phyloP scores from a whole-genome alignment of 2,329 filamentous ascomycete genomes.

The Exophiala oligosperma region DNA sequence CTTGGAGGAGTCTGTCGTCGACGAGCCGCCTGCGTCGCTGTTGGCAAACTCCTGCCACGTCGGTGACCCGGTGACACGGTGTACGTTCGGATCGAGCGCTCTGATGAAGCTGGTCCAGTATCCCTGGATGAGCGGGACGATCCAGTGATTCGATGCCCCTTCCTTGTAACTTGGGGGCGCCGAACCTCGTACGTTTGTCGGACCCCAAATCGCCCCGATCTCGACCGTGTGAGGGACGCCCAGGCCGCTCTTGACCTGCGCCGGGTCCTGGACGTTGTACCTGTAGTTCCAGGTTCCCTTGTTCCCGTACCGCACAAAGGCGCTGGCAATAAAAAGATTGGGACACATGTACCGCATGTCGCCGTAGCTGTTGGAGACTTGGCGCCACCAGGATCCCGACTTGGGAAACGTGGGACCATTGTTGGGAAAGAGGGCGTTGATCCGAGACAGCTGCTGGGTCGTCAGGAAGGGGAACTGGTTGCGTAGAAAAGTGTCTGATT shows the following conservation, averaged over 20 bases:
- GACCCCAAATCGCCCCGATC: constrained; percentile 66
- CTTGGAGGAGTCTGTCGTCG: too few species aligned
- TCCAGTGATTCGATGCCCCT: constrained; percentile 51
- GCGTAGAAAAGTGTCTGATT: constrained; percentile 58
- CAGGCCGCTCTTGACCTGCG: constrained; percentile 52
- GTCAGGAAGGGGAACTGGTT: constrained; percentile 60
- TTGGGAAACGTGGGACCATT: constrained; percentile 48
- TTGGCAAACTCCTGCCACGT: constrained; percentile 20
- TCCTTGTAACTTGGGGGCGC: constrained; percentile 58
- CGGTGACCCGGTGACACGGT: constrained; percentile 11
- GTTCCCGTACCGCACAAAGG: constrained; percentile 34
- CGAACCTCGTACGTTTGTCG: constrained; percentile 51
- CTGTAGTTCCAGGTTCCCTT: constrained; percentile 65
- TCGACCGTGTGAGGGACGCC: constrained; percentile 71
- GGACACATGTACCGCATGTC: constrained; percentile 68
- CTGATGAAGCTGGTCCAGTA: constrained; percentile 77
- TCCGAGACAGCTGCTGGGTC: constrained; percentile 48
- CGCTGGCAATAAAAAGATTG: constrained; percentile 55
- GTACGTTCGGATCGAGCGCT: constrained; percentile 63
- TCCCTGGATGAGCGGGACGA: constrained; percentile 62
- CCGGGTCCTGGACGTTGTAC: constrained; percentile 65
- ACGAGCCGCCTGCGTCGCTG: too few species aligned
- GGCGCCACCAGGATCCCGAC: constrained; percentile 58
- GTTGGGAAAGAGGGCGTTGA: constrained; percentile 60
- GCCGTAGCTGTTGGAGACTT: constrained; percentile 60